Percentiles rank a stretch among this genome's conserved stretches.
These are phyloP conservation scores for Skeletonema grethae DNA, from an alignment of 108 stramenopile genomes.

Conservation along the genomic window DNA sequence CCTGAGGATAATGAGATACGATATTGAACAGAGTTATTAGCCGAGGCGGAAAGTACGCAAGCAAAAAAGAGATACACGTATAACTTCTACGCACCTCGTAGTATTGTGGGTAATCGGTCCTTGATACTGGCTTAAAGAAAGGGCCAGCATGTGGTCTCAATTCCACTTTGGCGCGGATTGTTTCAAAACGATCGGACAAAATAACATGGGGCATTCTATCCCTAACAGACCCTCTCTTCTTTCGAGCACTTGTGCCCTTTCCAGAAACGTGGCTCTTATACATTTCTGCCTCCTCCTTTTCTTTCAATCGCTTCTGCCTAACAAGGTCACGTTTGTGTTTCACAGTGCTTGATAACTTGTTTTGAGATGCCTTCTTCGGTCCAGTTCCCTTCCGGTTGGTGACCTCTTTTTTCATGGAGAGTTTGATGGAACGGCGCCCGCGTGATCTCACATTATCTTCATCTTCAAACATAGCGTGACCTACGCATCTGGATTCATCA, in stretches of 20 bases:
- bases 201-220: constrained; percentile 85
- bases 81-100: constrained; percentile 54
- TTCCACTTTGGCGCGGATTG: constrained; percentile 67
- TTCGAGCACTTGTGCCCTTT: constrained; percentile 78
- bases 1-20: neutral
- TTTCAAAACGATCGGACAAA: constrained; percentile 76
- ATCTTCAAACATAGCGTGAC: constrained; percentile 88
- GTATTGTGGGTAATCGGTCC: constrained; percentile 57
- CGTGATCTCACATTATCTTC: constrained; percentile 56
- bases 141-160: constrained; percentile 60
- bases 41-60: neutral
- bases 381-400: constrained; percentile 10
- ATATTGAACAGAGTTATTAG: neutral
- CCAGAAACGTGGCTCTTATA: constrained; percentile 53
- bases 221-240: constrained; percentile 81
- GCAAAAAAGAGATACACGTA: neutral
- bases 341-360: constrained; percentile 22
- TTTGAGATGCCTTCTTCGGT: constrained; percentile 31
- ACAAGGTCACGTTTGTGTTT: constrained; percentile 48
- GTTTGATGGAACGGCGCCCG: constrained; percentile 9
- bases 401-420: constrained; percentile 37
- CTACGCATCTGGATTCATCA: constrained; percentile 59
- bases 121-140: constrained; percentile 75
- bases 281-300: constrained; percentile 76
- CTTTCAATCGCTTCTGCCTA: constrained; percentile 69